Evolutionary conservation across 116 monocot genomes (phyloP).

Genomic region (Iris pallida): DNA sequence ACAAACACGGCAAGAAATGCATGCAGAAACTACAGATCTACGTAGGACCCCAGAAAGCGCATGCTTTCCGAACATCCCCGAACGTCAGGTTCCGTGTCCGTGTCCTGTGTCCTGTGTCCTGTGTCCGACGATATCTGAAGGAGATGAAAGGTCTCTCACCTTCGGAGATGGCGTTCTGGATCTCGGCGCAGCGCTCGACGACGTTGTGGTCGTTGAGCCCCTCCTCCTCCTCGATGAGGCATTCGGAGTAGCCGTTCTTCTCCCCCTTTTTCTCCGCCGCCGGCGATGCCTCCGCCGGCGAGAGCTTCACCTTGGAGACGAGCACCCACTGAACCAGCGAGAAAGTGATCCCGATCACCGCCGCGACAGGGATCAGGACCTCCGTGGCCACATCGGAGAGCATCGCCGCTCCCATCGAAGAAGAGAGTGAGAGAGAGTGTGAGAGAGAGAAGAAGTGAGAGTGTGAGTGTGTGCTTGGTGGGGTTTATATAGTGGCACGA

Average conservation of each 20-base stretch:
- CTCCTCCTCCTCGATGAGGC: conserved; percentile 73
- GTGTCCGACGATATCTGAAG: conserved; percentile 67
- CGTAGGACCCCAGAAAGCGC: not conserved
- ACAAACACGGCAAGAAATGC: too few species aligned
- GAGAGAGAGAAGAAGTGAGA: too few species aligned
- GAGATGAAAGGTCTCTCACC: conserved; percentile 37
- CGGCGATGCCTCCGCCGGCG: conserved; percentile 9
- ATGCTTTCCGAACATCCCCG: not conserved
- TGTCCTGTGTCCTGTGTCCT: conserved; percentile 27
- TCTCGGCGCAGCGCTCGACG: conserved; percentile 35
- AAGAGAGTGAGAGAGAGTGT: too few species aligned
- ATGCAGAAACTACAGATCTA: too few species aligned
- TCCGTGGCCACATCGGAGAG: conserved; percentile 43
- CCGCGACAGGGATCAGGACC: conserved; percentile 54
- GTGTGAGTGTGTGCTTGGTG: too few species aligned
- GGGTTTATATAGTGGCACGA: too few species aligned
- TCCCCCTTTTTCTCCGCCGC: not conserved
- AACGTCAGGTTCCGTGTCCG: not conserved
- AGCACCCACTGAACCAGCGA: conserved; percentile 65
- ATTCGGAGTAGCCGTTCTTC: conserved; percentile 45
- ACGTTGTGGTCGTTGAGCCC: conserved; percentile 51
- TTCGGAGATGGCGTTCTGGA: conserved; percentile 47
- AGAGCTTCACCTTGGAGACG: conserved; percentile 49
- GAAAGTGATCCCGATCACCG: conserved; percentile 61
- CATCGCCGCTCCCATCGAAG: conserved; percentile 40